Percentiles rank a stretch among this genome's conserved stretches.
Evolutionary conservation across 805 yeast species (phyloP).

Genomic region (Danielia oregonensis): DNA sequence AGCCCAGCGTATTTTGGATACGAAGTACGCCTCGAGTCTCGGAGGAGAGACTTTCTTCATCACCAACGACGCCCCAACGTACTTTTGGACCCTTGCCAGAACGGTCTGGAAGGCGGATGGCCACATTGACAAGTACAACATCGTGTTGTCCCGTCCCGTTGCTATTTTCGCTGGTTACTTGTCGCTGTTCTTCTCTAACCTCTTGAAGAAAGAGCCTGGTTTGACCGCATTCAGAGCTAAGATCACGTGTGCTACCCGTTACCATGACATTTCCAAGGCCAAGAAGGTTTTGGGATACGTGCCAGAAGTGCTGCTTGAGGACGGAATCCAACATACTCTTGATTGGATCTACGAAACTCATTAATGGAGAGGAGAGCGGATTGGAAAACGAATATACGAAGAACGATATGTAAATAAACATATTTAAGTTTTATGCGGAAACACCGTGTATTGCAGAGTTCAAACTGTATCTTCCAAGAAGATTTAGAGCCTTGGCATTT

Average conservation of each 20-base stretch:
- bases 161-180: conserved; percentile 81
- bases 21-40: conserved; percentile 40
- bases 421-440: too few species aligned
- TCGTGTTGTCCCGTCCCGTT: conserved; percentile 67
- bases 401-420: too few species aligned
- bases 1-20: conserved; percentile 64
- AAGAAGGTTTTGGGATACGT: conserved; percentile 69
- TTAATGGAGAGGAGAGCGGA: too few species aligned
- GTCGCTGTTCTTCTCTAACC: conserved; percentile 67
- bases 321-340: conserved; percentile 74
- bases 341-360: conserved; percentile 82
- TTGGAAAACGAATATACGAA: too few species aligned
- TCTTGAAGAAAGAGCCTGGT: conserved; percentile 84
- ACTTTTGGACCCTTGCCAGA: conserved; percentile 95
- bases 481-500: too few species aligned
- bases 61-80: conserved; percentile 92
- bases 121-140: conserved; percentile 62
- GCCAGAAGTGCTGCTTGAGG: conserved; percentile 75
- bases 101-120: conserved; percentile 98
- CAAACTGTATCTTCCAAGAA: too few species aligned
- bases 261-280: conserved; percentile 89
- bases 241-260: conserved; percentile 88
- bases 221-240: conserved; percentile 92
- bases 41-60: conserved; percentile 88
- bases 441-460: too few species aligned